Conservation (phyloP, 176 grass and related monocot genomes). For the Metroxylon sagu region DNA sequence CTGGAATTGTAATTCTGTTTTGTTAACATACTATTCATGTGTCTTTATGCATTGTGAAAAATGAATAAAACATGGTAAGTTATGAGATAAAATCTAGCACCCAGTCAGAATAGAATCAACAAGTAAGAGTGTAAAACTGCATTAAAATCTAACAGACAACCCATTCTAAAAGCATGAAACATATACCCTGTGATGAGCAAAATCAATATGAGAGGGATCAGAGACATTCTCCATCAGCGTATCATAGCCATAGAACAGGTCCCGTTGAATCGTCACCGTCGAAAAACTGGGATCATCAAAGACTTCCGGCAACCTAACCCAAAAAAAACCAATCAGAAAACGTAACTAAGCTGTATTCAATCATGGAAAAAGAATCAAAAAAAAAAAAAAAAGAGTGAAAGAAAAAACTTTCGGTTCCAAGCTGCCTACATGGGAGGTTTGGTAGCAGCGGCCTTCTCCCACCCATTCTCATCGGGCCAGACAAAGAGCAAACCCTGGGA, state of each 20-base stretch:
- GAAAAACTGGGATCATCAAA: constrained; percentile 81
- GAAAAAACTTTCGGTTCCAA: background rate
- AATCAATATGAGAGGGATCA: constrained; percentile 94
- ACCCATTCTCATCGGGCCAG: constrained; percentile 86
- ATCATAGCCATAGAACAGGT: constrained; percentile 89
- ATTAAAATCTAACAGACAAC: too few species aligned
- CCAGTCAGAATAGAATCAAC: too few species aligned
- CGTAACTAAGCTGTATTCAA: background rate
- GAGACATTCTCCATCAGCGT: constrained; percentile 97
- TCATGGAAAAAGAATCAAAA: background rate
- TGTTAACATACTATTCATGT: too few species aligned
- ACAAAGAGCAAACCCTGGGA: constrained; percentile 87
- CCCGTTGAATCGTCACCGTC: constrained; percentile 85
- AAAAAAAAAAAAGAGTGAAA: too few species aligned
- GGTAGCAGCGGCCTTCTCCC: constrained; percentile 59
- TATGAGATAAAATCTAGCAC: too few species aligned
- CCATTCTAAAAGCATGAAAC: background rate
- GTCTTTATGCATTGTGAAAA: too few species aligned
- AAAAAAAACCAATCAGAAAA: constrained; percentile 5
- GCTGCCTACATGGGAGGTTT: constrained; percentile 60
- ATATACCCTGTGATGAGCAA: constrained; percentile 92
- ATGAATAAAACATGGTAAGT: too few species aligned
- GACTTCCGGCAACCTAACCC: constrained; percentile 70
- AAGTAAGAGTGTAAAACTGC: too few species aligned
- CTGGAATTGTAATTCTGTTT: too few species aligned